Conservation (phyloP, 2,329 filamentous ascomycete species). For the Leptographium radiaticola region DNA sequence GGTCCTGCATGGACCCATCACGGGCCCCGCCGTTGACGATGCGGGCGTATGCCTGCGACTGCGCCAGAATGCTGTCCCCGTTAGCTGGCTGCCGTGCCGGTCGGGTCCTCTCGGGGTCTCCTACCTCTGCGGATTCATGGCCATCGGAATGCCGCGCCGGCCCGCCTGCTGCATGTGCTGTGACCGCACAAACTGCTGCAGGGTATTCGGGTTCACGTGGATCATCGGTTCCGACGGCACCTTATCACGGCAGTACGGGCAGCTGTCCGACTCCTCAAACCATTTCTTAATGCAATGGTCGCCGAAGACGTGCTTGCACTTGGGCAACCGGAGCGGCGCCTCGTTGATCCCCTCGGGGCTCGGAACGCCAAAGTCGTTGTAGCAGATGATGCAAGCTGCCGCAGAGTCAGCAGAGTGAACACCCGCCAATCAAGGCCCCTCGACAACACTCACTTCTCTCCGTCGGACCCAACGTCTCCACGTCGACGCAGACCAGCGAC, state of each 20-base stretch:
- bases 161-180: neutral
- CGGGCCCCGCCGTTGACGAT: neutral
- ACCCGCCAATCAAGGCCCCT: no score
- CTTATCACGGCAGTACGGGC: slow-evolving; percentile 51
- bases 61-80: neutral
- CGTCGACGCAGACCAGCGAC: slow-evolving; percentile 31
- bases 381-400: slow-evolving; percentile 49
- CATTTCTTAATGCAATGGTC: slow-evolving; percentile 53
- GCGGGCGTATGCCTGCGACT: neutral
- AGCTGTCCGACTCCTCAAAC: slow-evolving; percentile 49
- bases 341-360: slow-evolving; percentile 47
- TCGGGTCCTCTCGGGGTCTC: neutral
- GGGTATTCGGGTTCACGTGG: neutral
- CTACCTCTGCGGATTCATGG: neutral
- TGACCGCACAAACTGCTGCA: slow-evolving; percentile 1
- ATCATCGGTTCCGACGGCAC: slow-evolving; percentile 33
- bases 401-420: neutral
- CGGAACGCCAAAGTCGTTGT: slow-evolving; percentile 44
- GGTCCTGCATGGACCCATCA: neutral
- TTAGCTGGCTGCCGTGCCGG: neutral
- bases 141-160: neutral
- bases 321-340: slow-evolving; percentile 42
- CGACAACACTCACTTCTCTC: slow-evolving; percentile 40
- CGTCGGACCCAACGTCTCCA: slow-evolving; percentile 29
- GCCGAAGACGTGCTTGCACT: slow-evolving; percentile 52